These are phyloP conservation scores for Solanum arcanum DNA, from an alignment of 257 asterid genomes.

Conservation along the genomic window DNA sequence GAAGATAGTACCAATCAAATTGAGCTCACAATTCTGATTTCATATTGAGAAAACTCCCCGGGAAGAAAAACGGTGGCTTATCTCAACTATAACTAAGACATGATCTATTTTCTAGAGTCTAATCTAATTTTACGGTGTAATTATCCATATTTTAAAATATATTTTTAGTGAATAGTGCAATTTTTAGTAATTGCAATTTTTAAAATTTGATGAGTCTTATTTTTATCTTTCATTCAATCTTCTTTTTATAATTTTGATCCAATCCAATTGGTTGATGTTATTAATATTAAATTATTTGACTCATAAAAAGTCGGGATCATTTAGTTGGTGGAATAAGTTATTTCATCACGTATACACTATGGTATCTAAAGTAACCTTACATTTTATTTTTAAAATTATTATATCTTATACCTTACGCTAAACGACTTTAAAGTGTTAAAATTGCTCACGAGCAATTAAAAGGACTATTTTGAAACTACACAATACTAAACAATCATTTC, in stretches of 20 bases:
- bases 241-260: background rate
- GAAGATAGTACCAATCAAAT: background rate
- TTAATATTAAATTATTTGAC: too few relatives aligned
- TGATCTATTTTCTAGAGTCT: background rate
- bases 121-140: background rate
- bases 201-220: background rate
- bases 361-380: background rate
- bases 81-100: background rate
- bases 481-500: background rate
- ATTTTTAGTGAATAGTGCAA: background rate
- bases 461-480: background rate
- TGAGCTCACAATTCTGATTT: background rate
- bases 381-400: too few relatives aligned
- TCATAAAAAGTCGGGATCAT: too few relatives aligned
- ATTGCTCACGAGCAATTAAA: background rate
- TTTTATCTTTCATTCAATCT: background rate
- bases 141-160: background rate
- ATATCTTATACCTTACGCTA: background rate
- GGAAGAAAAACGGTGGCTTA: background rate
- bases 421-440: background rate
- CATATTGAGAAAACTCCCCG: background rate
- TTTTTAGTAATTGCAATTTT: background rate
- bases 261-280: background rate
- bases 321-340: background rate
- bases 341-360: background rate